Base-by-base conservation (phyloP, 2,329 filamentous ascomycete species). In the Diaporthe australafricana region DNA sequence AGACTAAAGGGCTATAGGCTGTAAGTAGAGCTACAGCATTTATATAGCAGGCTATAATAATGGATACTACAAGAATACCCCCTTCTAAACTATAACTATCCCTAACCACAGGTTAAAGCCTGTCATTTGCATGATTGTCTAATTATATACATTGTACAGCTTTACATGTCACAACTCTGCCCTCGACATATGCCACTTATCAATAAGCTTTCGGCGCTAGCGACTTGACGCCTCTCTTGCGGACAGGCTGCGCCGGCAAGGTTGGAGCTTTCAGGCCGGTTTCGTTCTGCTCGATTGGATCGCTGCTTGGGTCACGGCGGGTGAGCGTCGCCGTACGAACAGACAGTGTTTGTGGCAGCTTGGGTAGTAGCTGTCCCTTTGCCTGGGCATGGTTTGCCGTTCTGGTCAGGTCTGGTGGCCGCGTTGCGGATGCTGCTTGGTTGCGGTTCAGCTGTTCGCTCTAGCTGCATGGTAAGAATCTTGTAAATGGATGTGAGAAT, bases 231-330 rank as follows among this genome's bases (percentile, higher is more conserved):
- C n/a, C n/a, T 38, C 47, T n/a, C 27, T 63, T 30, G 42, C 42
- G 27, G 60, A 27, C 60, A 30, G 57, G 42, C 57, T 48, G 57
- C 57, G 20, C 17, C 57, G 60, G 27, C 8, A 8, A 48, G 60
- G 7, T 63, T 35, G 60, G 60, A 48, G 6, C 32, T 42, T 42
- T 42, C 60, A 17, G 60, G 25, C 42, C 35, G 2, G 5, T 11
- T n/a, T 25, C 30, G 12, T 20, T 35, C 42, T 22, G 22, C 60
- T 12, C 25, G 20, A 48, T 14, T 20, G 5, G 6, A 47, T 48
- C 11, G 27, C 42, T 48, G 27, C 57, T 48, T 48, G 42, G 57
- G 57, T 17, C 42, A 17, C 30, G 6, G 40, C 57, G 40, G 32
- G 25, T 14, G 25, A 16, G 57, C 6, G 17, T n/a, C 25, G 40